phyloP scores from a whole-genome alignment of 768 basidiomycete species.

The Lactifluus rugatus region DNA sequence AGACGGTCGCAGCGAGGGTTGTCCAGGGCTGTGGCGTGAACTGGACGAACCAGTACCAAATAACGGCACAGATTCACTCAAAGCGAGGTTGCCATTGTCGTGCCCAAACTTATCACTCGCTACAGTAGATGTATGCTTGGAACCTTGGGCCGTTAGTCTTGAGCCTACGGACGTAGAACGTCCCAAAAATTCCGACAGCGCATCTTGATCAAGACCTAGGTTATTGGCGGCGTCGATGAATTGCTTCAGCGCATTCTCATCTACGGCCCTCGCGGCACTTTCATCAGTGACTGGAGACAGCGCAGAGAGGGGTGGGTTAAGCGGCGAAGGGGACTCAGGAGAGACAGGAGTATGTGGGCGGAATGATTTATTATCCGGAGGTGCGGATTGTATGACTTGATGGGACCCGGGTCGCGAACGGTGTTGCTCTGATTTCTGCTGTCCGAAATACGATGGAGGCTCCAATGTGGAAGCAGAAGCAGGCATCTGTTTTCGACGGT shows the following conservation, averaged over 20 bases:
- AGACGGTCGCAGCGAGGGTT: background rate
- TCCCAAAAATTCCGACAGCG: conserved; percentile 57
- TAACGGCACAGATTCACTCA: conserved; percentile 7
- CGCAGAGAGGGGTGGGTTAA: conserved; percentile 6
- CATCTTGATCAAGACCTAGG: conserved; percentile 65
- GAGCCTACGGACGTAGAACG: conserved; percentile 64
- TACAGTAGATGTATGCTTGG: conserved; percentile 34
- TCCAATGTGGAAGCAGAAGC: conserved; percentile 10
- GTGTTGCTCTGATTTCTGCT: conserved; percentile 4
- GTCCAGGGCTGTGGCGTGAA: conserved; percentile 17
- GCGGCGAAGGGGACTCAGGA: background rate
- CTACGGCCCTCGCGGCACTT: conserved; percentile 21
- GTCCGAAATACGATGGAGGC: conserved; percentile 12
- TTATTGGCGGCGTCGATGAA: conserved; percentile 67
- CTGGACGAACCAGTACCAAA: conserved; percentile 22
- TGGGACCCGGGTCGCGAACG: background rate
- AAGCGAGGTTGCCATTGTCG: background rate
- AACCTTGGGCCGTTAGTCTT: conserved; percentile 35
- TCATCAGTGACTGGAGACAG: background rate
- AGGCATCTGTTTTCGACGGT: conserved; percentile 18
- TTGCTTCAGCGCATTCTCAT: conserved; percentile 53
- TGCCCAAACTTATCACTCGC: conserved; percentile 23
- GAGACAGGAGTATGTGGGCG: conserved; percentile 8
- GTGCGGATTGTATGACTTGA: conserved; percentile 12
- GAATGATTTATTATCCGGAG: conserved; percentile 17